Evolutionary conservation across 305 asterid species (phyloP), one percentile per base, ranked within the genome.

Genomic region (Fraxinus paxiana): DNA sequence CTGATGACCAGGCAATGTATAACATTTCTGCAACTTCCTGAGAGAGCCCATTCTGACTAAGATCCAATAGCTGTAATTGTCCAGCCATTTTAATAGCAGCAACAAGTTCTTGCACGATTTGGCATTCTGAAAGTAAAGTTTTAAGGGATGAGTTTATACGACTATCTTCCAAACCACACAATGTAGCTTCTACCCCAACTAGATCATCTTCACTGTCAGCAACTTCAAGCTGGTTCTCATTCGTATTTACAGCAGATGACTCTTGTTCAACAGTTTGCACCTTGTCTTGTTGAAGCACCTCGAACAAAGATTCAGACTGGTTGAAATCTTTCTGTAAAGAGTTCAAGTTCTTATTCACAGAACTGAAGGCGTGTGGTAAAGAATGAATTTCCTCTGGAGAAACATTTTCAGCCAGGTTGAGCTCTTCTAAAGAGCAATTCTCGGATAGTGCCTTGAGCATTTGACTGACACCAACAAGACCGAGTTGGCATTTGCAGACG

Each of bases 121-220:
- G 78, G 80, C 85, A 76, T 78, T 86, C 87, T 26, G 80, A 73
- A 80, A 34, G 73, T 6, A 48, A 15, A 76, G 17, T 77, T 56
- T 37, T 83, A 30, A 41, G 75, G 48, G 86, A 78, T 56, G 46
- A 71, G 81, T 76, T 67, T 28, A n/a, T 73, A 18, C 56, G 73
- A 77, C 77, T 81, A 20, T 75, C 86, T 41, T 73, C 80, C 33
- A 22, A 8, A 70, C 84, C 85, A 65, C 87, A 77, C 76, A 73
- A 67, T 24, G 85, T 69, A 59, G 83, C 83, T 41, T 84, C 87
- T 8, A 34, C 82, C 13, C 79, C 86, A 31, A 18, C 85, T 54
- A 31, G 79, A n/a, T 87, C 89, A 73, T 95, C 97, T 86, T 90
- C 98, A 87, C 94, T 90, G 81, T 96, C 98, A 78, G 97, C 91